Evolutionary conservation across 805 yeast species (phyloP).

Genomic region (Danielia reshetovae): DNA sequence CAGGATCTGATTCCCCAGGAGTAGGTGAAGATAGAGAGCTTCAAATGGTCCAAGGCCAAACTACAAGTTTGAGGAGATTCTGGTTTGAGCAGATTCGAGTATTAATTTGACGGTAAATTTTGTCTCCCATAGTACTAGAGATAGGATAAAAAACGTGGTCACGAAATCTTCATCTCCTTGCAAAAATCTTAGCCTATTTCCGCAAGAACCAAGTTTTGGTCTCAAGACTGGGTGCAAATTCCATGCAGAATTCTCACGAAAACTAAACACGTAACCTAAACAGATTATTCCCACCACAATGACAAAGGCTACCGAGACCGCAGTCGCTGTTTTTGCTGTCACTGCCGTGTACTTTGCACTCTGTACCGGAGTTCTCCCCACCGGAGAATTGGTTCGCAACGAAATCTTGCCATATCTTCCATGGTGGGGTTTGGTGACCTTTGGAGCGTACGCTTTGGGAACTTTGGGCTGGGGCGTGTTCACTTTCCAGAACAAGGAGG

Average conservation of each 20-base stretch:
- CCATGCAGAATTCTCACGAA: too few relatives aligned
- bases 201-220: too few relatives aligned
- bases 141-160: too few relatives aligned
- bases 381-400: constrained; percentile 41
- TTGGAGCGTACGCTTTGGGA: constrained; percentile 66
- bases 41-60: too few relatives aligned
- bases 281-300: too few relatives aligned
- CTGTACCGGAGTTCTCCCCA: constrained; percentile 50
- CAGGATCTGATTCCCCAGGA: constrained; percentile 23
- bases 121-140: too few relatives aligned
- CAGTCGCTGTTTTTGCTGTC: constrained; percentile 41
- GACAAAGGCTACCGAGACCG: constrained; percentile 68
- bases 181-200: too few relatives aligned
- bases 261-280: constrained; percentile 5
- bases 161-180: too few relatives aligned
- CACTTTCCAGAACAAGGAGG: constrained; percentile 69
- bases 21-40: not conserved
- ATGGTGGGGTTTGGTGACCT: constrained; percentile 64
- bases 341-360: constrained; percentile 53
- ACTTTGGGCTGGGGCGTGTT: constrained; percentile 66
- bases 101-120: too few relatives aligned
- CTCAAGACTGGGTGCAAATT: too few relatives aligned
- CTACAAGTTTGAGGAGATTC: too few relatives aligned
- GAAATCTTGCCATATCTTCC: constrained; percentile 66
- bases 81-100: too few relatives aligned